Percentiles rank a stretch among this genome's conserved stretches.
phyloP scores from a whole-genome alignment of 1,139 yeast species.

The Protomyces gravidus region DNA sequence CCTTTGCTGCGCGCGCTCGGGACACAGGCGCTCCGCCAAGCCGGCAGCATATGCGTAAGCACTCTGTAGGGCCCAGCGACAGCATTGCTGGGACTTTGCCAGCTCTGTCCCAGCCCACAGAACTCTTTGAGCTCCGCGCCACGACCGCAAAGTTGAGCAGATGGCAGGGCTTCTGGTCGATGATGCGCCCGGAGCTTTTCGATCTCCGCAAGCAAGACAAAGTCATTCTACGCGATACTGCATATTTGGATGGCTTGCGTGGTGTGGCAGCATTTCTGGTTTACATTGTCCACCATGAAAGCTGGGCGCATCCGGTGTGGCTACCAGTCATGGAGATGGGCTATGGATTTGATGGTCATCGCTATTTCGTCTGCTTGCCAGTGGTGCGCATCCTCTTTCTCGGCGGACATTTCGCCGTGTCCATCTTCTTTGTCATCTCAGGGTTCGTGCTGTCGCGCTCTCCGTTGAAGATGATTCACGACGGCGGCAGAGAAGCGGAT shows the following conservation, averaged over 20 bases:
- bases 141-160: no score
- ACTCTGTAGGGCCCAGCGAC: no score
- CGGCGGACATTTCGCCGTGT: conserved; percentile 23
- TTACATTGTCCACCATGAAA: conserved; percentile 20
- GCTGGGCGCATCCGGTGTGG: conserved; percentile 25
- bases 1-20: no score
- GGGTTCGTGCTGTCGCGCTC: conserved; percentile 20
- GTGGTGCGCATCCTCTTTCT: conserved; percentile 8
- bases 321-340: conserved; percentile 16
- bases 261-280: conserved; percentile 25
- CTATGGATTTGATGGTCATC: conserved; percentile 8
- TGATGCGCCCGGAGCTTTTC: conserved; percentile 6
- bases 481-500: conserved; percentile 9
- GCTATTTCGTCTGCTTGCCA: conserved; percentile 10
- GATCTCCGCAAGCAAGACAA: not conserved
- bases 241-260: conserved; percentile 23
- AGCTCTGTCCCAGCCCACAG: no score
- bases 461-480: conserved; percentile 17
- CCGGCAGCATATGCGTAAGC: no score
- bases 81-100: no score
- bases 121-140: no score
- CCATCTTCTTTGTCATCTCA: conserved; percentile 26
- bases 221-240: conserved; percentile 3
- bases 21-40: no score
- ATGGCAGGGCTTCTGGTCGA: no score